A percentile compares a stretch with the other conserved stretches of the same genome.
Conservation (phyloP, 768 basidiomycete genomes). For the Phlebiopsis gigantea region DNA sequence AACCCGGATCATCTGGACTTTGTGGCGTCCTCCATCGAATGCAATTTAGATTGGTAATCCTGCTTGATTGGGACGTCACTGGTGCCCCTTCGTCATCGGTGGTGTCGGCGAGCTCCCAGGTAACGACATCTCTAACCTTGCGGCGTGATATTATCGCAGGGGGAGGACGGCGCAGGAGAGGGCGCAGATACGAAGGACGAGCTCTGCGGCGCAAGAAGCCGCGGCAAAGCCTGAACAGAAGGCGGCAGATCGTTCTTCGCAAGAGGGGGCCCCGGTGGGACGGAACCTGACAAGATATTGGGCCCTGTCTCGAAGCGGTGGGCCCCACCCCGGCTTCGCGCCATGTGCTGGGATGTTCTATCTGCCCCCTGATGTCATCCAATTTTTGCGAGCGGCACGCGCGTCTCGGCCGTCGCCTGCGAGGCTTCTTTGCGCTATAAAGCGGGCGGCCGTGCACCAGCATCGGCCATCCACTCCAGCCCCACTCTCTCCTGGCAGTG, state of each 20-base stretch:
- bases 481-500: not conserved
- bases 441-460: not conserved
- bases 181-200: not conserved
- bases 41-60: not conserved
- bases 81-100: not conserved
- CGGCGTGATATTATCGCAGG: not conserved
- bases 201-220: not conserved
- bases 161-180: not conserved
- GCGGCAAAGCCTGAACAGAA: no score
- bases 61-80: not conserved
- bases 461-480: not conserved
- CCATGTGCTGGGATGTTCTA: not conserved
- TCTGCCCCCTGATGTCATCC: not conserved
- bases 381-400: not conserved
- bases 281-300: not conserved
- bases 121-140: not conserved
- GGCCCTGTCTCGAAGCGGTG: not conserved
- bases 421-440: not conserved
- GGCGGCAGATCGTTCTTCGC: not conserved
- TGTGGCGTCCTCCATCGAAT: not conserved
- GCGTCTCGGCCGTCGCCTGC: conserved; percentile 1
- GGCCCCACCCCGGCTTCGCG: not conserved
- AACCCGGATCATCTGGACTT: not conserved
- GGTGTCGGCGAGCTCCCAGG: not conserved
- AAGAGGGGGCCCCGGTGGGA: not conserved